These are phyloP conservation scores for Aureobasidium sp. DNA, from an alignment of 2,329 filamentous ascomycete species.

Conservation along the genomic window DNA sequence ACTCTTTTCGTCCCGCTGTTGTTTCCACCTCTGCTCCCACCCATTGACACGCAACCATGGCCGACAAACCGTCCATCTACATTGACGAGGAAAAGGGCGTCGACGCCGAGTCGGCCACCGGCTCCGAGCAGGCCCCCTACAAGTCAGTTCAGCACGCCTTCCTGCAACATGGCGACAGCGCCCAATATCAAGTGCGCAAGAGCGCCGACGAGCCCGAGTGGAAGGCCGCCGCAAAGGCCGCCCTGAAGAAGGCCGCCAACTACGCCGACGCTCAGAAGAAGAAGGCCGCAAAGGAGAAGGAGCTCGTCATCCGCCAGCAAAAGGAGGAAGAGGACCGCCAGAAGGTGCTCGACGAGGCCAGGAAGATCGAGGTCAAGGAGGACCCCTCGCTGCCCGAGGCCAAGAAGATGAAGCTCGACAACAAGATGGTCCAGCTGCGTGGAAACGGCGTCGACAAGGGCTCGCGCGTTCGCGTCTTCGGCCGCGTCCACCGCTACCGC, in stretches of 20 bases:
- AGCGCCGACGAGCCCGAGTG: slow-evolving; percentile 59
- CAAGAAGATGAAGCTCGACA: slow-evolving; percentile 67
- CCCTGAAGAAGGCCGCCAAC: slow-evolving; percentile 75
- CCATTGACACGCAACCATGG: slow-evolving; percentile 21
- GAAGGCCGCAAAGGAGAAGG: slow-evolving; percentile 73
- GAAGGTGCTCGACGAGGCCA: slow-evolving; percentile 71
- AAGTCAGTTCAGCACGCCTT: slow-evolving; percentile 75
- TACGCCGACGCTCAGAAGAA: slow-evolving; percentile 71
- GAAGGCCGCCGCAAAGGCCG: slow-evolving; percentile 78
- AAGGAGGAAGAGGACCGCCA: slow-evolving; percentile 65
- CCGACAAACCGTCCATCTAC: slow-evolving; percentile 50
- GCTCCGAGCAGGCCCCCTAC: slow-evolving; percentile 61
- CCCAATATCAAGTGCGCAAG: slow-evolving; percentile 62
- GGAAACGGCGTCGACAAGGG: slow-evolving; percentile 50
- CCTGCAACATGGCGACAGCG: slow-evolving; percentile 58
- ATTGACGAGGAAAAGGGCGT: slow-evolving; percentile 73
- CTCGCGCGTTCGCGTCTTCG: slow-evolving; percentile 70
- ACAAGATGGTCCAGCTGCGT: slow-evolving; percentile 56
- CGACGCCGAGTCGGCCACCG: slow-evolving; percentile 47
- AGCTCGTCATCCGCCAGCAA: slow-evolving; percentile 63
- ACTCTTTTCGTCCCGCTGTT: slow-evolving; percentile 3
- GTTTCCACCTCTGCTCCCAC: background rate
- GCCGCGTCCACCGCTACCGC: slow-evolving; percentile 74
- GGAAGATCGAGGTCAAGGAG: slow-evolving; percentile 66
- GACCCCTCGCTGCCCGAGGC: slow-evolving; percentile 67